Base-by-base conservation (phyloP, 2,329 filamentous ascomycete species). In the Ambrosiella beaveri region DNA sequence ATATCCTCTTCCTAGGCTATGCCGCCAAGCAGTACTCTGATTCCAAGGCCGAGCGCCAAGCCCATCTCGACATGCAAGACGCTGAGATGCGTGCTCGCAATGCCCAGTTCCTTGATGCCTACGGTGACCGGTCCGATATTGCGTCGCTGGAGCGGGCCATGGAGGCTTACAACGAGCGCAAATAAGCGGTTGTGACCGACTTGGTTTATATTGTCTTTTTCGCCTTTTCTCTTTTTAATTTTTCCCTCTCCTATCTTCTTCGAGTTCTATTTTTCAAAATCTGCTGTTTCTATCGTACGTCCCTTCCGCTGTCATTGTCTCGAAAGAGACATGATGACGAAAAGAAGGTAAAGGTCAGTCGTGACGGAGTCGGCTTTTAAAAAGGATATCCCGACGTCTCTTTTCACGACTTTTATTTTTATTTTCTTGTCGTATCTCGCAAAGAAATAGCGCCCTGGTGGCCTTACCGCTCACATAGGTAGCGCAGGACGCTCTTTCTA, bases 71-170 rank as follows among this genome's bases (percentile, higher is more conserved):
- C 59, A 66, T 66, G 57, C 63, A 69, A 49, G 68, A 68, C 41
- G 64, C 63, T n/a, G 68, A 69, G 56, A 66, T 65, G 56, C 68
- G 67, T 61, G 66, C 66, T 44, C 67, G 66, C 53, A 70, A 74
- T 60, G 68, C 71, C 17, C 67, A 73, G 58, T 66, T 78, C 61
- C 68, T 75, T 66, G 71, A 76, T 40, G 71, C 75, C 59, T 78
- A 77, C 60, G 74, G 75, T 52, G 74, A 75, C 61, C 70, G 74
- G 12, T 71, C 71, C 36, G 76, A 71, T 61, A 67, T 78, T 3
- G 70, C 72, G 35, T 72, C 72, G 62, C 67, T 78, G 38, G 73
- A 78, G 64, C 71, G 69, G 51, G 75, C 75, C 1, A 68, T 77
- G 56, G 66, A 70, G 56, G 70, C 70, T 35, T 78, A 78, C 63